These are phyloP conservation scores for Pythium sukuiense DNA, from an alignment of 352 stramenopile genomes.

Conservation along the genomic window DNA sequence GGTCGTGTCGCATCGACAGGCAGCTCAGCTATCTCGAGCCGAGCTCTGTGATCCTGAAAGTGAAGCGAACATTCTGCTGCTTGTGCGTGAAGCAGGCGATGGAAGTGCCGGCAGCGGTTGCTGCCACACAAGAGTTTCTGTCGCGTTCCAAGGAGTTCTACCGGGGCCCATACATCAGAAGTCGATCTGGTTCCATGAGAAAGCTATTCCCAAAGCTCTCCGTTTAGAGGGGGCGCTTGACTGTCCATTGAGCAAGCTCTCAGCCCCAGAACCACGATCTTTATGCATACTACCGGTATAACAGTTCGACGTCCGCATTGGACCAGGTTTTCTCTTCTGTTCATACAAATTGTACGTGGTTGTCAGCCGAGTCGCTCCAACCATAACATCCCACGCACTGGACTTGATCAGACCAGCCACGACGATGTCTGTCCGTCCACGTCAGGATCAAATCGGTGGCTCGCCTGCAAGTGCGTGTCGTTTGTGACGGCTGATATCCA, in stretches of 20 bases:
- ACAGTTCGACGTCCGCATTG: too few relatives aligned
- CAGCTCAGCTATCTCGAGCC: slow-evolving; percentile 9
- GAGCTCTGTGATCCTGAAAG: neutral
- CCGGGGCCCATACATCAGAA: neutral
- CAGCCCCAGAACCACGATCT: neutral
- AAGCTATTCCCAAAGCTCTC: neutral
- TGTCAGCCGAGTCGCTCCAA: too few relatives aligned
- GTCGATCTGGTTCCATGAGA: neutral
- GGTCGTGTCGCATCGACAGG: slow-evolving; percentile 13
- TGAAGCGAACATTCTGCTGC: slow-evolving; percentile 10
- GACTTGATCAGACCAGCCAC: neutral
- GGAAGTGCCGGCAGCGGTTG: neutral
- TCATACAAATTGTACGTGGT: neutral
- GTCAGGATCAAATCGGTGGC: neutral
- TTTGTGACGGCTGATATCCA: neutral
- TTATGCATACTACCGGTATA: too few relatives aligned
- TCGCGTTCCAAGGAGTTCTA: neutral
- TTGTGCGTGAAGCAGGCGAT: slow-evolving; percentile 14
- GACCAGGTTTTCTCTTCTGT: too few relatives aligned
- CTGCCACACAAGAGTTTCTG: slow-evolving; percentile 6
- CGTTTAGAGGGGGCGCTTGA: neutral
- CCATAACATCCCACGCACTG: neutral
- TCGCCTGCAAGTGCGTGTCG: neutral
- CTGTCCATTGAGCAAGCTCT: neutral
- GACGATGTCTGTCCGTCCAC: neutral